These are phyloP conservation scores for Vigna trinervia DNA, from an alignment of 306 rosid genomes.

Conservation along the genomic window DNA sequence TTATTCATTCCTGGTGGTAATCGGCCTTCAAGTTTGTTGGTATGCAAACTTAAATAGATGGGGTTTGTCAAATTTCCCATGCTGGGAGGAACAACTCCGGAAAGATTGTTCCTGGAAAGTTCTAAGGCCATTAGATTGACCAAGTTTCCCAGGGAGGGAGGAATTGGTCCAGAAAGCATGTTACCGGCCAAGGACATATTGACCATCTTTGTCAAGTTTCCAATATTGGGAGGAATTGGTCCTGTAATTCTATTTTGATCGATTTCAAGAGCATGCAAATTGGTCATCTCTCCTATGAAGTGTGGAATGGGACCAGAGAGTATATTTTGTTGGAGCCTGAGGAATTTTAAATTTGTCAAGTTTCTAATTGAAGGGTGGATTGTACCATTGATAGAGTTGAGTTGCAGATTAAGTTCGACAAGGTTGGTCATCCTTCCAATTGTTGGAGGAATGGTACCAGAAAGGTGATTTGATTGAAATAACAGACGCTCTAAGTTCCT, in stretches of 20 bases:
- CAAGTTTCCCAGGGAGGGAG: conserved; percentile 25
- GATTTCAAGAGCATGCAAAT: not conserved
- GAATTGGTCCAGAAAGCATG: conserved; percentile 1
- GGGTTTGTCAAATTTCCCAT: conserved; percentile 18
- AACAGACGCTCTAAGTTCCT: not conserved
- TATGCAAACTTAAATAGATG: accelerated
- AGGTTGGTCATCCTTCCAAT: conserved; percentile 5
- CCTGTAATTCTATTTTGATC: not conserved
- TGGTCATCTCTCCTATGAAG: not conserved
- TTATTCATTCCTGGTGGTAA: conserved; percentile 14
- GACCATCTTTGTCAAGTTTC: conserved; percentile 7
- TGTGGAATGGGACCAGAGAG: conserved; percentile 25
- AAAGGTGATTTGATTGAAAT: not conserved
- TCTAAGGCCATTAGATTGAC: not conserved
- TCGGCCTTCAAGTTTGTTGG: not conserved
- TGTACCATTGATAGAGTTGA: not conserved
- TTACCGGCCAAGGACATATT: not conserved
- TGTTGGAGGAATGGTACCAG: conserved; percentile 23
- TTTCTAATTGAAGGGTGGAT: conserved; percentile 19
- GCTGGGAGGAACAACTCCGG: conserved; percentile 26
- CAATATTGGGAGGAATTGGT: conserved; percentile 14
- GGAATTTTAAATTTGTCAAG: not conserved
- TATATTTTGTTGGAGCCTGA: not conserved
- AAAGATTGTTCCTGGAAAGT: not conserved
- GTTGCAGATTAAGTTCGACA: not conserved